These are phyloP conservation scores for Xylaria sp. DNA, from an alignment of 495 filamentous ascomycete genomes.

Conservation along the genomic window DNA sequence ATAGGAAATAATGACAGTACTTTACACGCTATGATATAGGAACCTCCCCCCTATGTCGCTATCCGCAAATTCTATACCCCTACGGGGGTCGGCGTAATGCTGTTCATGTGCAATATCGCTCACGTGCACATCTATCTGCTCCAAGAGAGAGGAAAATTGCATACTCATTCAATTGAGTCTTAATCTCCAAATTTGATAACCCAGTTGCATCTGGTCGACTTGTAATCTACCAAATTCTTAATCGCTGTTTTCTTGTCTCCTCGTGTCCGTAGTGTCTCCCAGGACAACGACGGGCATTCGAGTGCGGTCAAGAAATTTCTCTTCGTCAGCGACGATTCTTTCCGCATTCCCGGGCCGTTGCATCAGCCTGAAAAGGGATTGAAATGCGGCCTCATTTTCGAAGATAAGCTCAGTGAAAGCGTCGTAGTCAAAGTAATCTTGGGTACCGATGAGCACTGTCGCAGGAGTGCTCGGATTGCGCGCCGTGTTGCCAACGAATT, in stretches of 20 bases:
- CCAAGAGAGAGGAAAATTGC: too few relatives aligned
- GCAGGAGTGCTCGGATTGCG: conserved; percentile 21
- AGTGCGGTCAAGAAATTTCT: conserved; percentile 12
- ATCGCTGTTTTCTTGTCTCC: not conserved
- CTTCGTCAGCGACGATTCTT: conserved; percentile 17
- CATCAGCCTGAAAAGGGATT: not conserved
- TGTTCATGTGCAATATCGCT: too few relatives aligned
- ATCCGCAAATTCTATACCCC: too few relatives aligned
- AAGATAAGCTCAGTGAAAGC: conserved; percentile 18
- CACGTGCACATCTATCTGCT: too few relatives aligned
- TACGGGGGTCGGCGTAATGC: too few relatives aligned
- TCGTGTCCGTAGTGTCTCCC: conserved; percentile 8
- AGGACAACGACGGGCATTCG: conserved; percentile 13
- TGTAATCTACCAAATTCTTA: not conserved
- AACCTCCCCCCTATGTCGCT: too few relatives aligned
- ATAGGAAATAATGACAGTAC: not conserved
- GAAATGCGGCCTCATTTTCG: conserved; percentile 5
- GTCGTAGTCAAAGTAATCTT: conserved; percentile 15
- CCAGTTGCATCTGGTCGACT: too few relatives aligned
- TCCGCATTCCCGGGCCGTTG: conserved; percentile 11
- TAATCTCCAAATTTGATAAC: too few relatives aligned
- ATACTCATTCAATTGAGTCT: too few relatives aligned
- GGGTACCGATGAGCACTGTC: conserved; percentile 6
- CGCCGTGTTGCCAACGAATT: not conserved
- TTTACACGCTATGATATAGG: too few relatives aligned